Conservation (phyloP, 148 eudicot genomes). For the Rhododendron simsii region DNA sequence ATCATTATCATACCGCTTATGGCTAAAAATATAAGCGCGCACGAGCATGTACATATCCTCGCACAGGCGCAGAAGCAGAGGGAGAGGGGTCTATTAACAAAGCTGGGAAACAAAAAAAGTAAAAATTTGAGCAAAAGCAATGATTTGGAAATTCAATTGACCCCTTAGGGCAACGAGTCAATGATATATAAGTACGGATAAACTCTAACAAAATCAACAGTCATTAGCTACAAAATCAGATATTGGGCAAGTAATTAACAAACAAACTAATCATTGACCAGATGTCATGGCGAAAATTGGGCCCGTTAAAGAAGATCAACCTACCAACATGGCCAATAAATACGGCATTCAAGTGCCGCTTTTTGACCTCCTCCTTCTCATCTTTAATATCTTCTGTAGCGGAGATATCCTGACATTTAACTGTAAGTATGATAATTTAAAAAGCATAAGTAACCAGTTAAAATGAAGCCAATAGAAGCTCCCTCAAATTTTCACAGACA, state of each 20-base stretch:
- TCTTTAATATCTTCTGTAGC: constrained; percentile 46
- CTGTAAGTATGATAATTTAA: constrained; percentile 18
- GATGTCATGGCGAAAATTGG: neutral
- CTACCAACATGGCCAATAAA: constrained; percentile 99
- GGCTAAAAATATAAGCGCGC: neutral
- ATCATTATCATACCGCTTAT: neutral
- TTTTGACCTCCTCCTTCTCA: constrained; percentile 37
- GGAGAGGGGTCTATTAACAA: neutral
- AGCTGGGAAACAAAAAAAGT: neutral
- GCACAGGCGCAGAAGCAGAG: neutral
- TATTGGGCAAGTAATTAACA: neutral
- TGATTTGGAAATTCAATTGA: neutral
- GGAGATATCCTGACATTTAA: constrained; percentile 25
- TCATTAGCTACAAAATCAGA: neutral
- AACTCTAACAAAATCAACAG: neutral
- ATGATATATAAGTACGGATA: neutral
- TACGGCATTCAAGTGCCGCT: constrained; percentile 90
- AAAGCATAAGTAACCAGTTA: neutral
- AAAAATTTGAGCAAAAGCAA: neutral
- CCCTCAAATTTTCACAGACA: neutral
- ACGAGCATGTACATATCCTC: neutral
- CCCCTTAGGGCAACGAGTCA: neutral
- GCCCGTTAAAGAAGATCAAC: constrained; percentile 18
- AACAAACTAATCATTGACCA: neutral
- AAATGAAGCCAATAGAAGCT: neutral